Conservation (phyloP, 1,284 basidiomycete genomes). For the Somion occarium region DNA sequence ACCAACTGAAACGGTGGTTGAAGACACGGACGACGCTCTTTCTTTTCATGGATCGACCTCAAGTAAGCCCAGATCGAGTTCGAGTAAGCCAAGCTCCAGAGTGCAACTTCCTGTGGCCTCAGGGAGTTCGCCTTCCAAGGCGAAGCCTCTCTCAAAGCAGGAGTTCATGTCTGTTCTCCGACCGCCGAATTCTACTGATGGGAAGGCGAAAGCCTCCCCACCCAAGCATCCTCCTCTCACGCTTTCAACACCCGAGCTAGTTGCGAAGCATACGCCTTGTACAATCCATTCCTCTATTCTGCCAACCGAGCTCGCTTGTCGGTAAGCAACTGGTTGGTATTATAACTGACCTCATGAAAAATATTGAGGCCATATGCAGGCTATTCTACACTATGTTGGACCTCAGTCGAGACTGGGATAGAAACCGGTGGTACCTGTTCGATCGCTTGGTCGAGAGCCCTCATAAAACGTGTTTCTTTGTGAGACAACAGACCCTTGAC, state of each 20-base stretch:
- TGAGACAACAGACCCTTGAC: constrained; percentile 33
- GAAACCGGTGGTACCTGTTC: constrained; percentile 83
- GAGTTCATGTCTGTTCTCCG: constrained; percentile 46
- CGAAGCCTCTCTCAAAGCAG: constrained; percentile 26
- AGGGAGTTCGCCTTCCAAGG: constrained; percentile 8
- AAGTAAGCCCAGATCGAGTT: too few relatives aligned
- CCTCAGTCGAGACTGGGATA: constrained; percentile 58
- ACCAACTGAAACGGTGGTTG: too few relatives aligned
- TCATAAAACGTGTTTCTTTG: constrained; percentile 79
- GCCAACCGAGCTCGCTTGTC: constrained; percentile 65
- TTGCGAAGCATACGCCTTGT: constrained; percentile 71
- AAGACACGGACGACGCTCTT: too few relatives aligned
- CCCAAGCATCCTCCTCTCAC: constrained; percentile 46
- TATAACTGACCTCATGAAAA: background rate
- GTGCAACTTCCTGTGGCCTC: background rate
- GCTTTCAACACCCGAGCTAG: constrained; percentile 51
- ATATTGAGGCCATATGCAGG: constrained; percentile 15
- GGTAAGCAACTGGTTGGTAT: constrained; percentile 15
- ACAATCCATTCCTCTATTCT: constrained; percentile 67
- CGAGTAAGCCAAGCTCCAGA: too few relatives aligned
- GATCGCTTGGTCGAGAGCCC: constrained; percentile 80
- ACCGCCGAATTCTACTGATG: constrained; percentile 37
- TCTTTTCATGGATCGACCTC: too few relatives aligned
- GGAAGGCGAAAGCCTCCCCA: constrained; percentile 17
- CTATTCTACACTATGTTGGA: constrained; percentile 69